Evolutionary conservation across 306 rosid genomes (phyloP).

Genomic region (Malus fusca): DNA sequence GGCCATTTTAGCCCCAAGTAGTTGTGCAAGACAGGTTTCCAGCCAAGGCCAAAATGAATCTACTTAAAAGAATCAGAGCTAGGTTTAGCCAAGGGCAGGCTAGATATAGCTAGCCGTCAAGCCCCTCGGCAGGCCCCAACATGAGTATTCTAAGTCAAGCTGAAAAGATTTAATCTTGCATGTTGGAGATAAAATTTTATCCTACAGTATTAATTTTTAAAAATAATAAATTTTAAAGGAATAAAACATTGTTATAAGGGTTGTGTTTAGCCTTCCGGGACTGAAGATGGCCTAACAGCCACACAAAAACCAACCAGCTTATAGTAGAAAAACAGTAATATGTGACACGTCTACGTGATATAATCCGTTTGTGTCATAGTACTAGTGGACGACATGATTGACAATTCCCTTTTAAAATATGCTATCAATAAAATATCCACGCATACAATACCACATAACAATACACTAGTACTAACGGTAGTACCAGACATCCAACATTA

Average conservation of each 20-base stretch:
- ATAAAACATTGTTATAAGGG: neutral
- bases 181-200: neutral
- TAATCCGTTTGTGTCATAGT: no score
- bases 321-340: neutral
- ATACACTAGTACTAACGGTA: no score
- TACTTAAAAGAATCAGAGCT: neutral
- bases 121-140: no score
- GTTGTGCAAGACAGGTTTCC: no score
- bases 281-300: neutral
- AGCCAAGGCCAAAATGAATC: neutral
- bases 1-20: neutral
- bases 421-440: no score
- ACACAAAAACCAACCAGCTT: neutral
- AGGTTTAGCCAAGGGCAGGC: neutral
- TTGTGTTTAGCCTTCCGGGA: neutral
- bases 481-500: no score
- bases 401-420: no score
- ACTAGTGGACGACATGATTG: no score
- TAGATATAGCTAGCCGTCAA: no score
- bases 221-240: no score
- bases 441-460: no score
- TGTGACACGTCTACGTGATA: neutral
- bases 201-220: neutral
- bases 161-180: neutral
- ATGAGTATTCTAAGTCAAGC: neutral